Base-by-base conservation (phyloP, 768 basidiomycete genomes). In the Termitomyces sp. region DNA sequence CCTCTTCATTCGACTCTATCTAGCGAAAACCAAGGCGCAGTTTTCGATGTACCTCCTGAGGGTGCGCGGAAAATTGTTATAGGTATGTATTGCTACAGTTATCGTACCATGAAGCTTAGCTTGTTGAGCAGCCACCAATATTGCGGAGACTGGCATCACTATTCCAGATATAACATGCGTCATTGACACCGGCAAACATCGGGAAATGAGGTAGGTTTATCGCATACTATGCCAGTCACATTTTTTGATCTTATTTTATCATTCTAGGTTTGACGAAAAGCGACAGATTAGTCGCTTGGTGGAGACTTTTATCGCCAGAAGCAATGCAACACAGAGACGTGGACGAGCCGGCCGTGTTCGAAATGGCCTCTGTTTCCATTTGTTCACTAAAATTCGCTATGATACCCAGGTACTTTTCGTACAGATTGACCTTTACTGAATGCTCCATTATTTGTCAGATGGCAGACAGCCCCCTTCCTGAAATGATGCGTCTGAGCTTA, bases 151-250 rank as follows among this genome's bases (percentile, higher is more conserved):
- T 15, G 96, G 96, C 65, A 92, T 99, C 56, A 99, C 97, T 1
- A 99, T 99, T 57, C 96, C 96, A 6, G 97, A 99, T 66, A 91
- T 97, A 59, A 96, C 95, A 9, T 95, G 93, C 64, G 96, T 98
- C 24, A 93, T 98, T 60, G 96, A 99, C 68, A 84, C 87, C 0
- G 95, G 95, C 50, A 94, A 91, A 67, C 94, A 97, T 69, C 82
- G 93, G 63, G 95, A 97, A 75, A 97, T 97, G 89, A 85, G 89
- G 88, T 89, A 58, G 88, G 88, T 89, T 58, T 52, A 66, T 66
- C n/a, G 46, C 31, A 22, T 15, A 39, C 34, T 16, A 30, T 55
- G 6, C 33, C 0, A 33, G 46, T 33, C 51, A 18, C 24, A 27
- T 24, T 20, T n/a, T 37, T n/a, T 27, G 24, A n/a, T 52, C 42